Evolutionary conservation across 2,329 filamentous ascomycete species (phyloP).

Genomic region (Xylaria sp.): DNA sequence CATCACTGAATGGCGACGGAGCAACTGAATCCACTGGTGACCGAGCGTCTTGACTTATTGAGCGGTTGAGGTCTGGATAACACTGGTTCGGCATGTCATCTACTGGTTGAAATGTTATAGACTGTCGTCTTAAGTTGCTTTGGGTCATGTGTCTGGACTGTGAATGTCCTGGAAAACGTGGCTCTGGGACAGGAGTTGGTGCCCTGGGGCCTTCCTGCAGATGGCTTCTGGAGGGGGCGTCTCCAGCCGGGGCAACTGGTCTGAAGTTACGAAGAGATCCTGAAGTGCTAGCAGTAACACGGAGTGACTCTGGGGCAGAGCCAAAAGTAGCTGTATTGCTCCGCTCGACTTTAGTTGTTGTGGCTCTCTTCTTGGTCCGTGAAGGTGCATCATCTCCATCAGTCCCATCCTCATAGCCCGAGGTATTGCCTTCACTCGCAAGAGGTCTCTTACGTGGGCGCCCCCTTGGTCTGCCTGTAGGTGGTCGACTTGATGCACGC

Average conservation of each 20-base stretch:
- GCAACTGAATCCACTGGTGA: constrained; percentile 65
- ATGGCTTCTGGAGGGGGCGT: constrained; percentile 60
- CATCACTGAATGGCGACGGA: constrained; percentile 64
- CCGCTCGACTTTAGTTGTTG: constrained; percentile 77
- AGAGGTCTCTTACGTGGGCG: constrained; percentile 65
- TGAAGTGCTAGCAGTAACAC: constrained; percentile 90
- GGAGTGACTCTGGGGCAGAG: constrained; percentile 79
- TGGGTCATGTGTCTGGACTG: constrained; percentile 52
- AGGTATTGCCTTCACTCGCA: constrained; percentile 72
- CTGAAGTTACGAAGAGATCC: constrained; percentile 87
- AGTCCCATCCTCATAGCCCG: constrained; percentile 76
- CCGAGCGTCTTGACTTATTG: constrained; percentile 61
- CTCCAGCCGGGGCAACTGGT: constrained; percentile 69
- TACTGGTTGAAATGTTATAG: constrained; percentile 65
- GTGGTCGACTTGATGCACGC: constrained; percentile 64
- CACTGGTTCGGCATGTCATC: constrained; percentile 49
- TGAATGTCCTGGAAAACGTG: constrained; percentile 46
- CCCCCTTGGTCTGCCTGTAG: constrained; percentile 67
- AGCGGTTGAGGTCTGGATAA: constrained; percentile 52
- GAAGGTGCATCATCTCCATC: constrained; percentile 68
- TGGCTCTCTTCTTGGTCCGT: constrained; percentile 78
- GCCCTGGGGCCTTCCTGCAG: constrained; percentile 79
- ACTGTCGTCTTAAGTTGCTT: constrained; percentile 70
- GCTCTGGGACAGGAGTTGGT: constrained; percentile 78
- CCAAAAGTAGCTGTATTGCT: constrained; percentile 79